Percentiles rank a stretch among this genome's conserved stretches.
Evolutionary conservation across 2,329 filamentous ascomycete genomes (phyloP).

Genomic region (Tolypocladium paradoxum): DNA sequence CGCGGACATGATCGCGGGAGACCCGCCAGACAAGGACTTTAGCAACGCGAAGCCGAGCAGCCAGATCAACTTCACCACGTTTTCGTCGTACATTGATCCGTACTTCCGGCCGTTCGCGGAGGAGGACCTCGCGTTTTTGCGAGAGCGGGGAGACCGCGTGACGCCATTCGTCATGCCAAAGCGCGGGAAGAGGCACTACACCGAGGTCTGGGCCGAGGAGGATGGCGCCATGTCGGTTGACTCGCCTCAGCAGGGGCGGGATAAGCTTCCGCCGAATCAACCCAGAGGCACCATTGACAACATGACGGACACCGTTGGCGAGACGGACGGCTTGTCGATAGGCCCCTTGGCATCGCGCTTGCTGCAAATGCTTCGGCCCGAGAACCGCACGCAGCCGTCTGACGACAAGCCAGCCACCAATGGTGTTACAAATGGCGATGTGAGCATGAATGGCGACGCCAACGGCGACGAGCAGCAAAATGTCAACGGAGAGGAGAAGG

Average conservation of each 20-base stretch:
- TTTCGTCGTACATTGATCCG: constrained; percentile 84
- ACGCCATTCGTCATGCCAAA: constrained; percentile 79
- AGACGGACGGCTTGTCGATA: constrained; percentile 81
- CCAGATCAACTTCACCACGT: constrained; percentile 88
- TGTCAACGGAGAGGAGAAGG: constrained; percentile 25
- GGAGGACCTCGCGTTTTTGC: constrained; percentile 85
- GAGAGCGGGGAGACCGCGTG: constrained; percentile 77
- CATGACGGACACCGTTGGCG: constrained; percentile 75
- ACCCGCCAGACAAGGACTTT: constrained; percentile 89
- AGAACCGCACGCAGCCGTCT: constrained; percentile 43
- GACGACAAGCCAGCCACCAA: constrained; percentile 49
- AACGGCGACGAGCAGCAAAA: constrained; percentile 22
- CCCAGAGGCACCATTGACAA: constrained; percentile 77
- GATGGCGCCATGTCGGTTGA: constrained; percentile 73
- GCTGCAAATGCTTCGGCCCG: constrained; percentile 70
- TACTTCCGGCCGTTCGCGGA: constrained; percentile 85
- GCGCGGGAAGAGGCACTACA: constrained; percentile 75
- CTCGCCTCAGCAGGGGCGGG: constrained; percentile 45
- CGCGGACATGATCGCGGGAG: constrained; percentile 74
- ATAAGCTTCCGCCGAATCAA: constrained; percentile 67
- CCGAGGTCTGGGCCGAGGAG: constrained; percentile 88
- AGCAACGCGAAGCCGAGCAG: constrained; percentile 87
- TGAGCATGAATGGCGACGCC: constrained; percentile 40
- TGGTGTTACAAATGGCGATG: constrained; percentile 42
- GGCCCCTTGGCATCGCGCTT: constrained; percentile 78